These are phyloP conservation scores for Stygiomarasmius scandens DNA, from an alignment of 1,284 basidiomycete genomes.

Conservation along the genomic window DNA sequence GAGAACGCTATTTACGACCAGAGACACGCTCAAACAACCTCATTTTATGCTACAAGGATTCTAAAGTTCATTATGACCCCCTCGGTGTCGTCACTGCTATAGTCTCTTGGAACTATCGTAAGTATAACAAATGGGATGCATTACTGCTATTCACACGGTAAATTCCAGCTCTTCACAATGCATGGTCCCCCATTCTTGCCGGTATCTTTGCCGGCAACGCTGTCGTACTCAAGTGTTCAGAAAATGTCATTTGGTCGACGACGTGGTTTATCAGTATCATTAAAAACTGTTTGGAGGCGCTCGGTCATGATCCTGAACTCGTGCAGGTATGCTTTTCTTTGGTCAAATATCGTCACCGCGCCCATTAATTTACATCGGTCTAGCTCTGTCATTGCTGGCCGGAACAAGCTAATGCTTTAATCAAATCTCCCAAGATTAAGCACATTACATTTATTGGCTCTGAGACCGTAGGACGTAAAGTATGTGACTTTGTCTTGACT, in stretches of 20 bases:
- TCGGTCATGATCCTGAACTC: constrained; percentile 80
- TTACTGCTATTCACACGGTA: background rate
- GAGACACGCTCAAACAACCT: constrained; percentile 74
- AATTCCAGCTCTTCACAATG: constrained; percentile 81
- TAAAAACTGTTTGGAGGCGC: constrained; percentile 70
- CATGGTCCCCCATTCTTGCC: constrained; percentile 91
- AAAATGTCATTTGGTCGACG: constrained; percentile 89
- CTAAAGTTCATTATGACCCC: constrained; percentile 86
- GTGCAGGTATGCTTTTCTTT: constrained; percentile 60
- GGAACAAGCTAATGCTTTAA: constrained; percentile 82
- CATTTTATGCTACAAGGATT: constrained; percentile 84
- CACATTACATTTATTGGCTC: constrained; percentile 93
- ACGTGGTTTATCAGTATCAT: constrained; percentile 82
- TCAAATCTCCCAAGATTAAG: constrained; percentile 77
- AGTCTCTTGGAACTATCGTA: constrained; percentile 94
- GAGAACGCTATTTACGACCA: constrained; percentile 73
- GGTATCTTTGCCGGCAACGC: constrained; percentile 90
- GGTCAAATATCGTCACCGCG: constrained; percentile 2
- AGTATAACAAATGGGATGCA: constrained; percentile 32
- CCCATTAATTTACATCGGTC: constrained; percentile 19
- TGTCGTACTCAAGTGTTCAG: constrained; percentile 91
- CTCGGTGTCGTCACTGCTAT: constrained; percentile 92
- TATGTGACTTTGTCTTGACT: constrained; percentile 31
- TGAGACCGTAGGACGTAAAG: constrained; percentile 85
- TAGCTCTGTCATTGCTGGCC: constrained; percentile 88